These are phyloP conservation scores for Venturia asperata DNA, from an alignment of 2,329 filamentous ascomycete species.

Conservation along the genomic window DNA sequence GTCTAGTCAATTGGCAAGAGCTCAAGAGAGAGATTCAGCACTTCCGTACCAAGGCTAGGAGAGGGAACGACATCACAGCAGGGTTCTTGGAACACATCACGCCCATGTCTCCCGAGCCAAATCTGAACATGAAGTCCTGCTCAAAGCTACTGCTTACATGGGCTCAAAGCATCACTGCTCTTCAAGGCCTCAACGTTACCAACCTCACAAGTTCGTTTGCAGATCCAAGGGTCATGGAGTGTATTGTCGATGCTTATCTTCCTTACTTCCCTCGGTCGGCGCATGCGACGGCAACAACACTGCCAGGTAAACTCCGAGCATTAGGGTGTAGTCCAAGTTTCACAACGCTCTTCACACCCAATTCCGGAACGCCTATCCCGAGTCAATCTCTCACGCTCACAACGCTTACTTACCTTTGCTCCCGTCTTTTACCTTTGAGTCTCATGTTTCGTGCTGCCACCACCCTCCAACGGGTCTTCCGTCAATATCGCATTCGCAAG, in stretches of 20 bases:
- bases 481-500: conserved; percentile 30
- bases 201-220: conserved; percentile 55
- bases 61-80: conserved; percentile 21
- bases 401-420: conserved; percentile 53
- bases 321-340: conserved; percentile 41
- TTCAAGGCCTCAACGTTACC: conserved; percentile 40
- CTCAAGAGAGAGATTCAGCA: conserved; percentile 46
- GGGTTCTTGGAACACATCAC: conserved; percentile 21
- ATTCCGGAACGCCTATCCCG: conserved; percentile 36
- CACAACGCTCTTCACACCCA: conserved; percentile 22
- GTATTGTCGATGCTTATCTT: conserved; percentile 52
- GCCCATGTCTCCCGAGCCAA: conserved; percentile 27
- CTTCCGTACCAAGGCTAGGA: conserved; percentile 25
- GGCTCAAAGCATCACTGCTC: conserved; percentile 45
- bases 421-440: conserved; percentile 48
- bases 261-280: conserved; percentile 31
- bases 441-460: conserved; percentile 44
- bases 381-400: conserved; percentile 49
- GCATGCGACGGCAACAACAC: conserved; percentile 20
- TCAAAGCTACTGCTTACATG: conserved; percentile 47
- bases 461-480: conserved; percentile 48
- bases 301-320: conserved; percentile 34
- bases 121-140: conserved; percentile 29
- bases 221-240: conserved; percentile 46
- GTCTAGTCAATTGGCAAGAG: conserved; percentile 50